Evolutionary conservation across 1,284 basidiomycete species (phyloP), one percentile per base, ranked within the genome.

Genomic region (Irpex sp.): DNA sequence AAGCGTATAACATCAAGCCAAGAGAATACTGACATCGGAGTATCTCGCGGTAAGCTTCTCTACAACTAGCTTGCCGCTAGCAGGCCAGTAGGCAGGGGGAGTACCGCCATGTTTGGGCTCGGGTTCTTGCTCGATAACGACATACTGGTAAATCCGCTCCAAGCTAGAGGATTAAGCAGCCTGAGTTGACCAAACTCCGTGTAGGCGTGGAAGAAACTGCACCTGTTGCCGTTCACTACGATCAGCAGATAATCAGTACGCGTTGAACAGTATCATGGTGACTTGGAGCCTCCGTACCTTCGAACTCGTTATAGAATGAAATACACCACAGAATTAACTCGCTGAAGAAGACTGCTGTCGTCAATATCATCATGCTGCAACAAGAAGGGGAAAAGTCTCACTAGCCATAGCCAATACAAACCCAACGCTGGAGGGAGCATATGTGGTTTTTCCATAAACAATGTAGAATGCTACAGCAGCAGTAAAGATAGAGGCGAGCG

Each of bases 311-410:
- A 35, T 80, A 71, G n/a, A 77, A 66, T 36, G 80, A 74, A 21
- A 86, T 78, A 77, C 80, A 80, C 71, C 72, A 80, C 55, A 86
- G 69, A 52, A 86, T 85, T 75, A 81, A 69, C 5, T 73, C 68
- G 64, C 82, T 84, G 67, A 86, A 86, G 4, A 75, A 42, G 8
- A 85, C 79, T 81, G 47, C 21, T 12, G 1, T 33, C 16, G 19
- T n/a, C 21, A 21, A 36, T 12, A 58, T 33, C 4, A 3, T 21
- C 48, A 51, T 6, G 16, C 19, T 2, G 63, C 70, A 39, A 49
- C 78, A 76, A 74, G 52, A 85, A 72, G 5, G 82, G 77, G 65
- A 84, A 78, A 4, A 84, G 1, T 45, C 48, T 51, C 48, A 77
- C 75, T 74, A 63, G 77, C 78, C 71, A 82, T 79, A 58, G 73